Conservation (phyloP, 257 asterid genomes). For the Fraxinus americana region DNA sequence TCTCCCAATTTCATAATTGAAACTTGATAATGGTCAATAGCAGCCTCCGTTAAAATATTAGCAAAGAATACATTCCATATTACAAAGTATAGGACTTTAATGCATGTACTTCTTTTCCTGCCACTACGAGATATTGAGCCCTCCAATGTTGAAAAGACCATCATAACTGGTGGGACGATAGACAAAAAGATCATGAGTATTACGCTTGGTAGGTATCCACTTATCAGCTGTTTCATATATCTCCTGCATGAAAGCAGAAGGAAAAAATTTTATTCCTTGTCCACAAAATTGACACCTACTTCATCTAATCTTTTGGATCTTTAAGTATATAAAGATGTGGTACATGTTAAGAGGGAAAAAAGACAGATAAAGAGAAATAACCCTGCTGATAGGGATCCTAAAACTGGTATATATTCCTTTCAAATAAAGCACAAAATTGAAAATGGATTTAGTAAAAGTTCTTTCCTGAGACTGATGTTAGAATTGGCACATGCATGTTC, state of each 20-base stretch:
- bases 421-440: neutral
- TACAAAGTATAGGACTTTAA: slow-evolving; percentile 70
- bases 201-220: slow-evolving; percentile 95
- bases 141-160: slow-evolving; percentile 79
- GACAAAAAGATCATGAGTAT: slow-evolving; percentile 72
- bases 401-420: neutral
- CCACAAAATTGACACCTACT: neutral
- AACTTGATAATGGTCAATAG: slow-evolving; percentile 67
- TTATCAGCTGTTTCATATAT: slow-evolving; percentile 62
- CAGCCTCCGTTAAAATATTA: slow-evolving; percentile 80
- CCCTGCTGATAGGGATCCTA: neutral
- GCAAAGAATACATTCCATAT: slow-evolving; percentile 98
- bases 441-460: neutral
- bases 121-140: slow-evolving; percentile 90
- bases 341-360: neutral
- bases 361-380: neutral
- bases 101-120: slow-evolving; percentile 88
- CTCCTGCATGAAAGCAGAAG: slow-evolving; percentile 48
- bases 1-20: slow-evolving; percentile 62
- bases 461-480: neutral
- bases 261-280: slow-evolving; percentile 21
- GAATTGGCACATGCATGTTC: neutral
- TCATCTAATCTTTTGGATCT: neutral
- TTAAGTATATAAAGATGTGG: neutral
- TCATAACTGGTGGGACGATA: slow-evolving; percentile 87